Evolutionary conservation across 2,329 filamentous ascomycete species (phyloP).

Genomic region (Cercospora janseana): DNA sequence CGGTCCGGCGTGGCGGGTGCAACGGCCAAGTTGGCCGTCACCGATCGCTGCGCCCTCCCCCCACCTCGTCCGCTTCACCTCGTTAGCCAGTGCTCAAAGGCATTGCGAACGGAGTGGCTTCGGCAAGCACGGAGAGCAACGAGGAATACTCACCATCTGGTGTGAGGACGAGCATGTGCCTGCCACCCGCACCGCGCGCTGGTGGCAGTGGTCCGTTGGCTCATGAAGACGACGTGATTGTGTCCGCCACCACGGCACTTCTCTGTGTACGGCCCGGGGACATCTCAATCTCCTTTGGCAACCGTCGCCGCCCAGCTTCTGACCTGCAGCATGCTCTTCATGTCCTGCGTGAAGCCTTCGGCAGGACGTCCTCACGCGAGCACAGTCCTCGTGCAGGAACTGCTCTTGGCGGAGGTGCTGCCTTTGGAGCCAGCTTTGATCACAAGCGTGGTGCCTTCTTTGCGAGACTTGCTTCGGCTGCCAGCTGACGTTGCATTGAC

Average conservation of each 20-base stretch:
- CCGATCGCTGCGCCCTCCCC: slow-evolving; percentile 10
- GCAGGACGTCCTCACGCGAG: slow-evolving; percentile 9
- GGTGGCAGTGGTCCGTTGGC: slow-evolving; percentile 18
- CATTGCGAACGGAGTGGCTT: slow-evolving; percentile 16
- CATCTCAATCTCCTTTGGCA: too few species aligned
- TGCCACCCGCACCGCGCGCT: neutral
- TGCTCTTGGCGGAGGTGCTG: slow-evolving; percentile 8
- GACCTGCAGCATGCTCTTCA: too few species aligned
- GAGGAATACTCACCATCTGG: slow-evolving; percentile 16
- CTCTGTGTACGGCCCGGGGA: too few species aligned
- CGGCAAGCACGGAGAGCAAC: neutral
- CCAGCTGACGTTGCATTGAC: slow-evolving; percentile 1
- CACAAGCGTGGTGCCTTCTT: slow-evolving; percentile 10
- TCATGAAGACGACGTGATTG: too few species aligned
- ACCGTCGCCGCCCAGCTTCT: too few species aligned
- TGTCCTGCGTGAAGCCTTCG: too few species aligned
- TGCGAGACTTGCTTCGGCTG: slow-evolving; percentile 15
- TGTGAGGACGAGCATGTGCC: neutral
- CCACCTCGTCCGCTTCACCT: slow-evolving; percentile 17
- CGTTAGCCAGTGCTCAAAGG: slow-evolving; percentile 22
- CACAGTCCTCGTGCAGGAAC: slow-evolving; percentile 8
- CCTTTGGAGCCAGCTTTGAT: slow-evolving; percentile 6
- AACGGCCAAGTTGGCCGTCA: slow-evolving; percentile 15
- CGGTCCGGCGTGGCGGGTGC: slow-evolving; percentile 16
- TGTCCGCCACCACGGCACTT: too few species aligned